Base-by-base conservation (phyloP, 371 early-diverging fungal species). In the Haplosporangium sp. region DNA sequence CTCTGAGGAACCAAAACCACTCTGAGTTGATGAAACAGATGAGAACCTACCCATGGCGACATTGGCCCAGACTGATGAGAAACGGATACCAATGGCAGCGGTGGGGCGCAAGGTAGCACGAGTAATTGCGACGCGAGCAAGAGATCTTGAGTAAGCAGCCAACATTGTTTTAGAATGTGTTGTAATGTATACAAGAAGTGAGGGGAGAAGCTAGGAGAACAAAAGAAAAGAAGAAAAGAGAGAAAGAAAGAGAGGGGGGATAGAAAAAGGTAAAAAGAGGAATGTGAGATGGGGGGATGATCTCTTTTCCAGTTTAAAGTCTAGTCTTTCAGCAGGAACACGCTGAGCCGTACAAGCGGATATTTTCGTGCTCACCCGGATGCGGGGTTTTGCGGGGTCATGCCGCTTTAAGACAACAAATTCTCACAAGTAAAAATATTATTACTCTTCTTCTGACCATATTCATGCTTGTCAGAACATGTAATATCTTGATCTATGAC, bases 61-160 rank as follows among this genome's bases (percentile, higher is more conserved):
- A 73, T 89, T 86, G 67, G 91, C 86, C 94, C 94, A 94, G 67
- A 92, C 90, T 17, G 92, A 92, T 35, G 86, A 79, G 74, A 88
- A 86, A 44, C 83, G 83, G 39, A 77, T 48, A 85, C 74, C 88
- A 72, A 88, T 87, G 69, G 88, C 88, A 35, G 86, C 86, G 71
- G 74, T 73, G 68, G 77, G 74, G 69, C 76, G 86, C 71, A 76
- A 65, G 79, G 67, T 70, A 71, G 75, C 85, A 85, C 83, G 81
- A 42, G 81, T 71, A 44, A 81, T 37, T 62, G 75, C 81, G 64
- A 71, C 81, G 84, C 84, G 79, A 78, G 74, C 86, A 79, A 74
- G 84, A 72, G 70, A 86, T 83, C 76, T 85, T 65, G 68, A 88
- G 83, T 65, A 85, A 79, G 81, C 81, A 55, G 74, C 74, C 74